These are phyloP conservation scores for Aspergillus bridgeri DNA, from an alignment of 495 filamentous ascomycete species.

Conservation along the genomic window DNA sequence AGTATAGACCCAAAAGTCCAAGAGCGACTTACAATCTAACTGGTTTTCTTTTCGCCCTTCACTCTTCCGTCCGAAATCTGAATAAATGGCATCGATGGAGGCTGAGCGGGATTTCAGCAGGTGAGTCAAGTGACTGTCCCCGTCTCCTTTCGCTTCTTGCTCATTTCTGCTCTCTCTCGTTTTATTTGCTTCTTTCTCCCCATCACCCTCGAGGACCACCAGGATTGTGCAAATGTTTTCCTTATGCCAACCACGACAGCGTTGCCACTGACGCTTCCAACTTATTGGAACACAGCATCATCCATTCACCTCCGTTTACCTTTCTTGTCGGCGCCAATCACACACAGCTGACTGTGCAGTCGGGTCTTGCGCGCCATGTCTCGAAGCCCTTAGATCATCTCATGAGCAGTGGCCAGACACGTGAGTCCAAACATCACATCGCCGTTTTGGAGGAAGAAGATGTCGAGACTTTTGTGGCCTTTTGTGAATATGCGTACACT, in stretches of 20 bases:
- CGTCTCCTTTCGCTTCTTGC: too few species aligned
- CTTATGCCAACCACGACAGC: constrained; percentile 9
- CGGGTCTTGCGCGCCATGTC: constrained; percentile 44
- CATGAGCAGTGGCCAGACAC: constrained; percentile 44
- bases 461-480: constrained; percentile 45
- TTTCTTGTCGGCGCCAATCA: constrained; percentile 48
- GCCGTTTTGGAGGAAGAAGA: constrained; percentile 45
- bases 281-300: constrained; percentile 30
- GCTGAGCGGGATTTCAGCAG: constrained; percentile 29
- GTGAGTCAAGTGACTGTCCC: constrained; percentile 24
- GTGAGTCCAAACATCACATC: constrained; percentile 43
- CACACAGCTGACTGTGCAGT: constrained; percentile 46
- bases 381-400: constrained; percentile 44
- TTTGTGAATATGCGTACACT: constrained; percentile 49
- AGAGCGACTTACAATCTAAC: constrained; percentile 2
- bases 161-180: not conserved
- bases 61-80: not conserved
- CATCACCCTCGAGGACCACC: not conserved
- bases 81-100: constrained; percentile 28
- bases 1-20: not conserved
- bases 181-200: not conserved
- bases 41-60: constrained; percentile 6
- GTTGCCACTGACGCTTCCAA: constrained; percentile 16
- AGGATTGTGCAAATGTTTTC: not conserved
- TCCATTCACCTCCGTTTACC: constrained; percentile 43